Percentiles rank a stretch among this genome's conserved stretches.
phyloP scores from a whole-genome alignment of 2,329 filamentous ascomycete genomes.

The Blastomyces silverae region DNA sequence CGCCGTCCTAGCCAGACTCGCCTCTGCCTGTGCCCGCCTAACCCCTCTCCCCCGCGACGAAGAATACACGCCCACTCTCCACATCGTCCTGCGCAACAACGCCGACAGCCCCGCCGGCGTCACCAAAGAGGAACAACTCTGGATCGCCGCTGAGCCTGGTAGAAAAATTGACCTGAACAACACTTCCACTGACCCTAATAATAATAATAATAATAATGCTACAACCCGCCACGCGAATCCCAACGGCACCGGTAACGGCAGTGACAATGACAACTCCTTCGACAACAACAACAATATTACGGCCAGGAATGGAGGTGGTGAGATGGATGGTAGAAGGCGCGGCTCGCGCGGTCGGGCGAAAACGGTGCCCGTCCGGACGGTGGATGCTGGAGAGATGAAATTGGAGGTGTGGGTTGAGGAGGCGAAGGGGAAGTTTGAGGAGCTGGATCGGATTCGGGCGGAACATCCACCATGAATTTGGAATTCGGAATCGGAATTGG shows the following conservation, averaged over 20 bases:
- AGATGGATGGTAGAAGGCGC: slow-evolving; percentile 25
- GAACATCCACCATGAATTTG: slow-evolving; percentile 32
- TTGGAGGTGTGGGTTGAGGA: slow-evolving; percentile 67
- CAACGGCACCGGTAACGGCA: no score
- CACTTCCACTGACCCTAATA: neutral
- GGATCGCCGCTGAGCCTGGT: slow-evolving; percentile 54
- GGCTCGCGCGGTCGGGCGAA: slow-evolving; percentile 45
- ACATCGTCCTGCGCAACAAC: slow-evolving; percentile 44
- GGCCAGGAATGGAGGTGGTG: neutral
- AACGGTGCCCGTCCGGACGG: slow-evolving; percentile 55
- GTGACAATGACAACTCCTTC: neutral
- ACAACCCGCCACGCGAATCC: slow-evolving; percentile 18
- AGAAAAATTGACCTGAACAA: slow-evolving; percentile 34
- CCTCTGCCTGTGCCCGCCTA: slow-evolving; percentile 39
- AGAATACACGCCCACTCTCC: slow-evolving; percentile 46
- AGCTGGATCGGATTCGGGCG: slow-evolving; percentile 35
- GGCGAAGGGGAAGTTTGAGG: slow-evolving; percentile 47
- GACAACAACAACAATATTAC: slow-evolving; percentile 12
- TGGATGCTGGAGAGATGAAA: slow-evolving; percentile 59
- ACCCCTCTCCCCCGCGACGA: slow-evolving; percentile 41
- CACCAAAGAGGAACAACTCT: slow-evolving; percentile 48
- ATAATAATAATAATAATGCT: slow-evolving; percentile 19
- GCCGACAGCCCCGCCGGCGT: slow-evolving; percentile 43
- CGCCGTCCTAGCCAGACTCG: slow-evolving; percentile 41
- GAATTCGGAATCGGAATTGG: slow-evolving; percentile 20